phyloP scores from a whole-genome alignment of 2,329 filamentous ascomycete genomes.

The Colletotrichum tamarilloi region DNA sequence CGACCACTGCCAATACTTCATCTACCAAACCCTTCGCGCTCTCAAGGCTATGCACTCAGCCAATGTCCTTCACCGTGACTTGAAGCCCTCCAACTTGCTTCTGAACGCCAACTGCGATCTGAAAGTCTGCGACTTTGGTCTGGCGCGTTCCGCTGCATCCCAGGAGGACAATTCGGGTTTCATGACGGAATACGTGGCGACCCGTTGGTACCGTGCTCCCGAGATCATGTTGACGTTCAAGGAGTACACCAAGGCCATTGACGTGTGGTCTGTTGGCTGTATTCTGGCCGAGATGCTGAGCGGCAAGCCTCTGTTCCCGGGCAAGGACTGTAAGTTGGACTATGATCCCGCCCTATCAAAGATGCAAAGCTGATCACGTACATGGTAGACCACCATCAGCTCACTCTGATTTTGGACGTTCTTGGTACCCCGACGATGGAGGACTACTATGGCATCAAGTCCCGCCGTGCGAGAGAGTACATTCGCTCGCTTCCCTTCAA shows the following conservation, averaged over 20 bases:
- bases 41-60: constrained; percentile 99
- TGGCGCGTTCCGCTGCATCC: constrained; percentile 93
- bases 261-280: constrained; percentile 98
- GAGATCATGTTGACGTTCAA: constrained; percentile 99
- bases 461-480: constrained; percentile 94
- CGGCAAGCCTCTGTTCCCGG: constrained; percentile 96
- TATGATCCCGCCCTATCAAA: background rate
- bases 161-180: constrained; percentile 99
- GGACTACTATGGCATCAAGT: constrained; percentile 99
- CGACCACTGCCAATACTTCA: constrained; percentile 99
- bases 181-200: constrained; percentile 99
- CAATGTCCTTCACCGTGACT: constrained; percentile 95
- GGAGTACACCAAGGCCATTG: constrained; percentile 99
- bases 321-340: constrained; percentile 86
- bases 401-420: constrained; percentile 96
- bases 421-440: constrained; percentile 99
- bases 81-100: constrained; percentile 97
- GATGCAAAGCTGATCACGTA: constrained; percentile 18
- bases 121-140: constrained; percentile 98
- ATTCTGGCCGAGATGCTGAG: constrained; percentile 99
- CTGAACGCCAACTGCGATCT: constrained; percentile 99
- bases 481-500: constrained; percentile 98
- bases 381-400: constrained; percentile 88
- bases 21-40: constrained; percentile 97
- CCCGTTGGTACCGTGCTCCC: constrained; percentile 97